Evolutionary conservation across 176 grass and related monocot species (phyloP), one percentile per base, ranked within the genome.

Genomic region (Rhipidocladum racemiflorum): DNA sequence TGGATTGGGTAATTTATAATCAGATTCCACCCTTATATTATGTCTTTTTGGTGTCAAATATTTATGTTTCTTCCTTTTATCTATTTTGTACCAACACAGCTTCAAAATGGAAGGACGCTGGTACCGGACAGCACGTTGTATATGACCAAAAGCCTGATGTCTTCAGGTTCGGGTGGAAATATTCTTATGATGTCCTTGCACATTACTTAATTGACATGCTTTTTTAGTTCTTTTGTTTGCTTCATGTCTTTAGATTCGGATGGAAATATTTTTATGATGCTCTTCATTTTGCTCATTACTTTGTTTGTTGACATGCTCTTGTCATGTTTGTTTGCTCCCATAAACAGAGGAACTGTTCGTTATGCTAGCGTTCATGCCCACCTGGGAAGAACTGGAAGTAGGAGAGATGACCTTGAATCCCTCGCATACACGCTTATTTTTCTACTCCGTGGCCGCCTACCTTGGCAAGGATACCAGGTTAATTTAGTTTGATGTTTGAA

Each of bases 401-500:
- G 95, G 87, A 90, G 95, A 88, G 95, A 97, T 89, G 95, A 97
- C 60, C 87, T 97, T 69, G 95, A 97, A 87, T 97, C 90, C 85
- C 92, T 97, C 7, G 92, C 95, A 27, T 97, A 97, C 59, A 97
- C 90, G 6, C 95, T 97, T 76, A 92, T 92, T 81, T 97, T 97
- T 92, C 95, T 97, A 83, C 95, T 97, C 43, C 88, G 95, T 56
- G 95, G 95, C 4, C 90, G 92, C 78, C 81, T 97, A 54, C 95
- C 95, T 83, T 97, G 95, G 95, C 95, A 97, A 90, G 95, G 95
- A 65, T 97, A 85, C 84, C 90, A 92, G 90, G 95, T 97, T 71
- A 68, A 54, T 78, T 80, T 65, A 43, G 15, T 69, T 68, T 61
- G 43, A 78, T 79, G 10, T 63, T 74, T 72, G 45, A 15, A 17